Evolutionary conservation across 2,329 filamentous ascomycete genomes (phyloP), one percentile per base, ranked within the genome.

Genomic region (Diaporthe helianthi): DNA sequence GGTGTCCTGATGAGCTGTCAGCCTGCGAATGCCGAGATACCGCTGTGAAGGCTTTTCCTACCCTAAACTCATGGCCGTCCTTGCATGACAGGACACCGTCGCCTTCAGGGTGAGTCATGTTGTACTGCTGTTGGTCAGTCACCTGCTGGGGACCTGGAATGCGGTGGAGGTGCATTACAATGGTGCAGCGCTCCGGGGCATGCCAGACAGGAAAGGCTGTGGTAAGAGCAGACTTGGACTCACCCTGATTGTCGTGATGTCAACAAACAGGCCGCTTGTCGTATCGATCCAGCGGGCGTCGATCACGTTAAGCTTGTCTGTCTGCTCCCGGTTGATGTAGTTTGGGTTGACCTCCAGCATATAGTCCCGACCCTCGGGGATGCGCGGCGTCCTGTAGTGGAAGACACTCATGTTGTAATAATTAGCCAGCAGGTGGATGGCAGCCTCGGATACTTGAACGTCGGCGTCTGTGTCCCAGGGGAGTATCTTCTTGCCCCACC

Each of bases 391-490:
- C 71, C 81, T 77, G 73, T 80, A 83, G 72, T 82, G 81, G 74
- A 82, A 83, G 31, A 81, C 78, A 31, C 81, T 81, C 82, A 84
- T 84, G 80, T 95, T 95, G 80, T 90, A 86, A 69, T 90, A 85
- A 60, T 88, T 83, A 15, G 87, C 91, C 12, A 95, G 83, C 74
- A 87, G 89, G 66, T 84, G 82, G 68, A 95, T 85, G 53, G 90
- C 93, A 29, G 85, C 80, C 70, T 87, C 87, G 8, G 87, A 87
- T 31, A 94, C 87, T 78, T 94, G 92, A 2, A 92, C 91, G 77
- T 94, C 91, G 54, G 93, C 84, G 76, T 94, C 91, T 78, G 88
- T 88, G 77, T 94, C 92, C 92, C 92, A 93, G 0, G 92, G 91
- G 77, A 94, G 86, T 72, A 92, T 85, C 77, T 81, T 82, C 58